Evolutionary conservation across 2,329 filamentous ascomycete genomes (phyloP), one percentile per base, ranked within the genome.

Genomic region (Pseudocercospora cruenta): DNA sequence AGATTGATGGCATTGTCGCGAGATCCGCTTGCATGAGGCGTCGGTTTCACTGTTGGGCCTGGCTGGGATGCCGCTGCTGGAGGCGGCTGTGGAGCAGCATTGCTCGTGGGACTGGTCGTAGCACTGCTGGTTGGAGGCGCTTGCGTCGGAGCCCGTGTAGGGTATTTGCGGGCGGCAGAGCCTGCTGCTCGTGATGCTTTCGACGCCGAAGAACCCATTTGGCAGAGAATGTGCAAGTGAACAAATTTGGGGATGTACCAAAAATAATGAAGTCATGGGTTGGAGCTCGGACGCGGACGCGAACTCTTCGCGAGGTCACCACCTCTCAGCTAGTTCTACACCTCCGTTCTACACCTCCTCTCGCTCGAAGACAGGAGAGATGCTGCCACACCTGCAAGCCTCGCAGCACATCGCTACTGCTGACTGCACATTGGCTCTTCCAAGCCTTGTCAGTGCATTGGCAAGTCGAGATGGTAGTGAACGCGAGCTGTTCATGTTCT

Each of bases 191-290:
- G 80, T 9, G 80, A 81, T 43, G 82, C 82, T 78, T 88, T 88
- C 6, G 86, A 88, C 49, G 82, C 79, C n/a, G 84, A 83, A 2
- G 84, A 82, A n/a, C 86, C 86, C 86, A 88, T 54, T 55, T n/a
- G 28, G 22, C 9, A 14, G 16, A 45, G 26, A 3, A n/a, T 26
- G 8, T n/a, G 39, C 1, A 19, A 19, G 14, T 43, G 14, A 43
- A n/a, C 2, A 14, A 36, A 36, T 36, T 36, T 10, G 5, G 33
- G 3, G 33, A 36, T 36, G 14, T 36, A 14, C 33, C 33, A 36
- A 36, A 36, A 36, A 36, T 36, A 43, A 63, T 63, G 61, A 63
- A 63, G 62, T 64, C 60, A 63, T 63, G 47, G 19, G 10, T 31
- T 16, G 45, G 45, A 22, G 47, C 24, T 54, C 21, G 24, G 51